Conservation (phyloP, 2,329 filamentous ascomycete genomes). For the Botrytis pseudocinerea region DNA sequence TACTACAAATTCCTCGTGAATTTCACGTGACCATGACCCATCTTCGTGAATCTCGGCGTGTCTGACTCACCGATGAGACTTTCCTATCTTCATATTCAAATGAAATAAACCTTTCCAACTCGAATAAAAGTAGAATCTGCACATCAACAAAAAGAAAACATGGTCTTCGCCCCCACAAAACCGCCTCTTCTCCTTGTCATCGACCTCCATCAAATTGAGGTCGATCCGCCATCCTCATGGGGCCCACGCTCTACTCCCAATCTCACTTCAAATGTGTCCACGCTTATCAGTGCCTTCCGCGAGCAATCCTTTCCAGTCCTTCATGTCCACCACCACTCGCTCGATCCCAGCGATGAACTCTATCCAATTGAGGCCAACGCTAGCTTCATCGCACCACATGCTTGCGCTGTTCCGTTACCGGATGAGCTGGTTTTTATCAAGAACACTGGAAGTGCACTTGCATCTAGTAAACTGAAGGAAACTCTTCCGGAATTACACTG, state of each 20-base stretch:
- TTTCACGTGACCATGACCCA: not conserved
- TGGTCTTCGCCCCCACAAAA: not conserved
- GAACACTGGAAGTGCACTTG: constrained; percentile 31
- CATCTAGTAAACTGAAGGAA: constrained; percentile 21
- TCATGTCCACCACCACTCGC: constrained; percentile 32
- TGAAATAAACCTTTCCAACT: not conserved
- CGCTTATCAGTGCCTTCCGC: constrained; percentile 31
- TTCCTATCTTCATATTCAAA: not conserved
- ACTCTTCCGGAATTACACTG: constrained; percentile 5
- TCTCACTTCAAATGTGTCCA: constrained; percentile 27
- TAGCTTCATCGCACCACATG: constrained; percentile 27
- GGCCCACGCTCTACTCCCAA: constrained; percentile 34
- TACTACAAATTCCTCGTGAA: not conserved
- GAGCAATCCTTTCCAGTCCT: constrained; percentile 27
- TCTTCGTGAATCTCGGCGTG: not conserved
- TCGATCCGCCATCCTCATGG: constrained; percentile 27
- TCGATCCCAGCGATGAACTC: constrained; percentile 25
- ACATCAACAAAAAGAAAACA: not conserved
- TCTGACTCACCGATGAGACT: not conserved
- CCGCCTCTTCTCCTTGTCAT: constrained; percentile 31
- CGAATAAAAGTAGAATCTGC: not conserved
- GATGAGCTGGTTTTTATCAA: constrained; percentile 31
- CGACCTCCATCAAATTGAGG: constrained; percentile 33
- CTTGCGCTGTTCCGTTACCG: constrained; percentile 25
- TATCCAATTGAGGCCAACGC: constrained; percentile 23